Percentiles rank a stretch among this genome's conserved stretches.
Evolutionary conservation across 2,329 filamentous ascomycete genomes (phyloP).

Genomic region (Fusarium sp.): DNA sequence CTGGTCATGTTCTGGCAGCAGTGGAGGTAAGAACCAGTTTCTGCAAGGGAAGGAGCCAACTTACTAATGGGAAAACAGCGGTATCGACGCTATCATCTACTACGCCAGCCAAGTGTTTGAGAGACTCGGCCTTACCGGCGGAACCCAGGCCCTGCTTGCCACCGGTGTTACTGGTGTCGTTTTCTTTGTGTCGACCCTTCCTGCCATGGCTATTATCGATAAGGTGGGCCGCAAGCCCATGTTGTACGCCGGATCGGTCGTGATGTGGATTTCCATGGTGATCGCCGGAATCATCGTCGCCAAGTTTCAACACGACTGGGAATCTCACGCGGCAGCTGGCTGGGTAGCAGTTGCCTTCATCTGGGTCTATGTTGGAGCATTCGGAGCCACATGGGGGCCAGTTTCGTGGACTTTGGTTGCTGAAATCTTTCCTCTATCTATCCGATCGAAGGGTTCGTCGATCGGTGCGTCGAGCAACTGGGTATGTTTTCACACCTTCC

Average conservation of each 20-base stretch:
- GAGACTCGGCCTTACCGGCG: constrained; percentile 70
- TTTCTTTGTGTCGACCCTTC: constrained; percentile 63
- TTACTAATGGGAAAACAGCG: not conserved
- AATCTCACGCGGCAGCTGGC: constrained; percentile 49
- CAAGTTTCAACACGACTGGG: constrained; percentile 41
- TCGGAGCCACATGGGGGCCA: constrained; percentile 58
- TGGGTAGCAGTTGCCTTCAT: constrained; percentile 54
- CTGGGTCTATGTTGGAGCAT: constrained; percentile 64
- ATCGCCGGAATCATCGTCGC: constrained; percentile 34
- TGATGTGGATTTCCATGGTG: constrained; percentile 49
- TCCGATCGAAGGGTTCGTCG: constrained; percentile 57
- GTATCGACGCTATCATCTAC: constrained; percentile 55
- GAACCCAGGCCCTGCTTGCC: constrained; percentile 71
- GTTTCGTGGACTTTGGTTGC: constrained; percentile 61
- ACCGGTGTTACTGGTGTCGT: constrained; percentile 79
- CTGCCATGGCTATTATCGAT: constrained; percentile 54
- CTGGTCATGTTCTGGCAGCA: constrained; percentile 71
- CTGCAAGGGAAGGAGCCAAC: not conserved
- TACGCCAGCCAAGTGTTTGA: constrained; percentile 69
- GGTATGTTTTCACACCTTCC: constrained; percentile 20
- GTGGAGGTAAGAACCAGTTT: constrained; percentile 45
- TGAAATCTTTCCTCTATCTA: constrained; percentile 60
- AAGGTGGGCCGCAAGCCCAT: constrained; percentile 56
- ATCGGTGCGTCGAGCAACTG: constrained; percentile 59
- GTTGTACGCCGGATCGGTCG: constrained; percentile 51